Evolutionary conservation across 2,329 filamentous ascomycete genomes (phyloP).

Genomic region (Teratosphaeria pseudoeucalypti): DNA sequence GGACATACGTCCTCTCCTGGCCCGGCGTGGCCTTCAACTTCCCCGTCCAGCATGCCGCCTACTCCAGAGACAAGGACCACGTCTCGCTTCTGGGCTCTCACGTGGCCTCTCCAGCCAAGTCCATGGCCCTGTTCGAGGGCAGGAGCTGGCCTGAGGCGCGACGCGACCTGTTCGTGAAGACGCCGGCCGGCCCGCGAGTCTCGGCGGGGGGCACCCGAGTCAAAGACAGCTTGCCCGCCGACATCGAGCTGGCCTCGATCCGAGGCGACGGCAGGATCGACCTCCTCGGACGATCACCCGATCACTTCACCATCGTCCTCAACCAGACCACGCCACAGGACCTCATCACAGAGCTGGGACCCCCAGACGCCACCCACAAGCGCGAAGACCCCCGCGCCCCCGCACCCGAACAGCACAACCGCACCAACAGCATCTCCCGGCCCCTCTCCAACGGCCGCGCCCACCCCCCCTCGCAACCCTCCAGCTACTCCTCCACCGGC

Average conservation of each 20-base stretch:
- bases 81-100: slow-evolving; percentile 75
- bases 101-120: slow-evolving; percentile 63
- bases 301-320: slow-evolving; percentile 59
- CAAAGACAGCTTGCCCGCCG: slow-evolving; percentile 74
- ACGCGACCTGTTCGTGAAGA: slow-evolving; percentile 62
- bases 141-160: slow-evolving; percentile 83
- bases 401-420: slow-evolving; percentile 8
- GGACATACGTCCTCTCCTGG: slow-evolving; percentile 85
- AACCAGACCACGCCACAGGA: slow-evolving; percentile 89
- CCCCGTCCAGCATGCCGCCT: slow-evolving; percentile 61
- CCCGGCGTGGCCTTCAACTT: slow-evolving; percentile 92
- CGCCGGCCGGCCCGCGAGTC: slow-evolving; percentile 63
- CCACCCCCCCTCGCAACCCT: slow-evolving; percentile 23
- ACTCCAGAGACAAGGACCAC: slow-evolving; percentile 68
- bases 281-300: slow-evolving; percentile 52
- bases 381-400: slow-evolving; percentile 29
- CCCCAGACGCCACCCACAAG: slow-evolving; percentile 80
- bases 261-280: slow-evolving; percentile 71
- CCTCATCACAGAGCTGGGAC: slow-evolving; percentile 77
- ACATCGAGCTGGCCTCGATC: slow-evolving; percentile 71
- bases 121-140: slow-evolving; percentile 85
- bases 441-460: slow-evolving; percentile 15
- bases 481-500: slow-evolving; percentile 29
- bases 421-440: slow-evolving; percentile 16
- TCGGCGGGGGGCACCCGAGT: slow-evolving; percentile 58